Conservation (phyloP, 1,139 yeast species). For the Pichia inconspicua region DNA sequence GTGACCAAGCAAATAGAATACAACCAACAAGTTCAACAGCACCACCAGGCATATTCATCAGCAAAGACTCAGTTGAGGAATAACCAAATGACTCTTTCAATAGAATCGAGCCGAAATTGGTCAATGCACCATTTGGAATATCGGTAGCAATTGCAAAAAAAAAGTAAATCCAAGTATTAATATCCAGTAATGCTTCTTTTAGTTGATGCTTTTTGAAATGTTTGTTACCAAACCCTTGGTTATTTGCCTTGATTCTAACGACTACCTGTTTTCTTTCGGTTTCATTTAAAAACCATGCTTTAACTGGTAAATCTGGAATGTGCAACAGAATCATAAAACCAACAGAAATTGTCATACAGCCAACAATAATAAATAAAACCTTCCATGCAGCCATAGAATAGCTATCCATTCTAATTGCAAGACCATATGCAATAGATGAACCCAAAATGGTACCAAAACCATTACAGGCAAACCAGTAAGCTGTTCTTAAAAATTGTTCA, state of each 20-base stretch:
- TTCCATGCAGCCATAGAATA: constrained; percentile 41
- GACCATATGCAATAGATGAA: constrained; percentile 44
- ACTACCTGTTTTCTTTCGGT: constrained; percentile 33
- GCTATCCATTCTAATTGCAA: constrained; percentile 27
- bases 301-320: constrained; percentile 35
- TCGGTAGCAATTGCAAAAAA: constrained; percentile 28
- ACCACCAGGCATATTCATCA: constrained; percentile 36
- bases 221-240: constrained; percentile 41
- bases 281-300: constrained; percentile 36
- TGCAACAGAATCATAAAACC: constrained; percentile 37
- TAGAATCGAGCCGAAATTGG: constrained; percentile 30
- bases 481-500: constrained; percentile 42
- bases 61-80: constrained; percentile 22
- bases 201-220: constrained; percentile 37
- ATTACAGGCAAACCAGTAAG: constrained; percentile 43
- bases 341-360: constrained; percentile 38
- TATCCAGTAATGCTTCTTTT: constrained; percentile 37
- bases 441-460: constrained; percentile 44
- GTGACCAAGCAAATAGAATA: constrained; percentile 34
- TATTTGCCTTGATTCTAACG: constrained; percentile 32
- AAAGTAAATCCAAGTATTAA: constrained; percentile 35
- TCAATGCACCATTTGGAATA: constrained; percentile 36
- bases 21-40: constrained; percentile 31
- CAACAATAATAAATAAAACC: constrained; percentile 39
- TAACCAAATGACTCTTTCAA: constrained; percentile 24